These are phyloP conservation scores for Paramyrothecium roridum DNA, from an alignment of 2,329 filamentous ascomycete genomes.

Conservation along the genomic window DNA sequence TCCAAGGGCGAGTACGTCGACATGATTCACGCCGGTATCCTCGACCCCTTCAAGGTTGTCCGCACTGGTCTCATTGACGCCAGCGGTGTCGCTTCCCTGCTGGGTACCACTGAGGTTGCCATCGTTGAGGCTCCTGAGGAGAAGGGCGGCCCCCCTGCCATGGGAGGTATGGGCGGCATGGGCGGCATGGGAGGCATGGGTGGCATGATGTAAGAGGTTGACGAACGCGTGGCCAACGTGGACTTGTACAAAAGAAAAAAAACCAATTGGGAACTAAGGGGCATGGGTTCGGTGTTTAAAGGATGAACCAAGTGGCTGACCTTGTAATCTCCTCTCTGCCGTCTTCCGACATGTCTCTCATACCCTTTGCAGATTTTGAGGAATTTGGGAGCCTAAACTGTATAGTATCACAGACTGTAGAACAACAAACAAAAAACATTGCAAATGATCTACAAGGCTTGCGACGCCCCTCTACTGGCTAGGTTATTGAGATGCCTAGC, in stretches of 20 bases:
- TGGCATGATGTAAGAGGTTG: conserved; percentile 54
- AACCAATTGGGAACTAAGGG: conserved; percentile 30
- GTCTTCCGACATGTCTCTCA: conserved; percentile 20
- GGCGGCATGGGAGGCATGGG: conserved; percentile 57
- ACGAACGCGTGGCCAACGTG: conserved; percentile 11
- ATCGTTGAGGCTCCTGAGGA: conserved; percentile 96
- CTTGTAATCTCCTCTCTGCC: conserved; percentile 31
- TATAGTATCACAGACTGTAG: conserved; percentile 28
- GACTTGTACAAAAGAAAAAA: conserved; percentile 24
- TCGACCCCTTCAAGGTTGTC: conserved; percentile 99
- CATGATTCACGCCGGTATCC: conserved; percentile 96
- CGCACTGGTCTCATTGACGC: conserved; percentile 93
- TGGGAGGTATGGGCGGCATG: conserved; percentile 66
- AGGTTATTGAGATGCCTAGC: no score
- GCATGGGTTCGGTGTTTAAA: conserved; percentile 49
- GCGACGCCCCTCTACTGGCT: background rate
- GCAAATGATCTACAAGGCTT: conserved; percentile 9
- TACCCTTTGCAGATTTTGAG: conserved; percentile 23
- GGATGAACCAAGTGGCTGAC: conserved; percentile 22
- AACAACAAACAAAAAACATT: conserved; percentile 23
- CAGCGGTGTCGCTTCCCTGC: conserved; percentile 91
- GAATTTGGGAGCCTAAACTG: conserved; percentile 28
- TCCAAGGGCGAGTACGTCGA: conserved; percentile 97
- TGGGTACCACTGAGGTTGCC: conserved; percentile 96
- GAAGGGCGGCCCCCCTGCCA: conserved; percentile 66